Conservation (phyloP, 2,329 filamentous ascomycete species). For the Fusarium compactum region DNA sequence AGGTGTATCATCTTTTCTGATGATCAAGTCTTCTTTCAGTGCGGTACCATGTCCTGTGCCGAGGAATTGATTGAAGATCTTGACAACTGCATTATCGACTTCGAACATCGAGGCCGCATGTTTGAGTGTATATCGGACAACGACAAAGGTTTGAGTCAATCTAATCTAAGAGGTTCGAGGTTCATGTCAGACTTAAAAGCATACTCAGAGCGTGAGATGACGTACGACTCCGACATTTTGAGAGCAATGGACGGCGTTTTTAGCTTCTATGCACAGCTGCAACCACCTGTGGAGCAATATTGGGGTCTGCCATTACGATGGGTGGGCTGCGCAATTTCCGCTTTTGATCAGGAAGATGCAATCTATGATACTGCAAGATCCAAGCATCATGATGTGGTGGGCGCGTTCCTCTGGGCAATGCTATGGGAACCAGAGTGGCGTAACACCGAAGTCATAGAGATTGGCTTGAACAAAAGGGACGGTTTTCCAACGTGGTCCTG, state of each 20-base stretch:
- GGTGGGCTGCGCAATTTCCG: background rate
- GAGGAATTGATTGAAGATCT: background rate
- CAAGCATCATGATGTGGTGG: background rate
- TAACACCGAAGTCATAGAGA: background rate
- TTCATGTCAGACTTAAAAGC: background rate
- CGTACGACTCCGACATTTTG: background rate
- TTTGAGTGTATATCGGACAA: background rate
- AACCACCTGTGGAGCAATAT: background rate
- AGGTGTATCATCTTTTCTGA: slow-evolving; percentile 1
- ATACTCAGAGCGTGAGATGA: background rate
- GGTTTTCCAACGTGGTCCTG: background rate
- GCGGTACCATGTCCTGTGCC: background rate
- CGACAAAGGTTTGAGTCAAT: background rate
- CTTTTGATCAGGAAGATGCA: background rate
- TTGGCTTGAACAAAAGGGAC: background rate
- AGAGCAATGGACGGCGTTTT: background rate
- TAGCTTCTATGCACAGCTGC: background rate
- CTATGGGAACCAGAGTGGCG: background rate
- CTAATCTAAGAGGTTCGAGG: background rate
- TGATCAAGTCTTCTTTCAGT: slow-evolving; percentile 1
- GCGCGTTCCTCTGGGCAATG: background rate
- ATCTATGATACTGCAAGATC: background rate
- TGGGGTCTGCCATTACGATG: background rate
- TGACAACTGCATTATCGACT: background rate
- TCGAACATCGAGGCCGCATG: background rate